Percentiles rank a stretch among this genome's conserved stretches.
Conservation (phyloP, 1,284 basidiomycete genomes). For the Agaricales sp. region DNA sequence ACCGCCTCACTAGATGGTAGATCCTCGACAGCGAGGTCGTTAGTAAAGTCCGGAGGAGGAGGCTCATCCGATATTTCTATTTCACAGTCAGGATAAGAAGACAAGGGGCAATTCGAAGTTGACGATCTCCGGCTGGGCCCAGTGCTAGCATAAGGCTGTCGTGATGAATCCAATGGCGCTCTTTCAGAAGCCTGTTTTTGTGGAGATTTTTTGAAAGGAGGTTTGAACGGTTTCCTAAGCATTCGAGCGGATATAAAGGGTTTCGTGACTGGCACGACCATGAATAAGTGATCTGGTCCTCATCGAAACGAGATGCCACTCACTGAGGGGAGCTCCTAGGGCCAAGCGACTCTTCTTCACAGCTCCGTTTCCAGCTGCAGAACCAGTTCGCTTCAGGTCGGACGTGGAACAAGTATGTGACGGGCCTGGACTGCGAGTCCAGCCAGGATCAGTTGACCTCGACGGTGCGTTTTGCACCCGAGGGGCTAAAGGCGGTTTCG, state of each 20-base stretch:
- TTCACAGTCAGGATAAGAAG: no score
- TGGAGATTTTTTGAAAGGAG: not conserved
- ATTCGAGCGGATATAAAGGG: not conserved
- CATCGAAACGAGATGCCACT: no score
- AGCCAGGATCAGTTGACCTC: not conserved
- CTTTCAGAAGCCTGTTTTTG: no score
- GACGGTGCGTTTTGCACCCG: not conserved
- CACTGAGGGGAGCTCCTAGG: not conserved
- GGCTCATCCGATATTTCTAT: no score
- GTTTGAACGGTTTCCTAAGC: not conserved
- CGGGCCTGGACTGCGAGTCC: not conserved
- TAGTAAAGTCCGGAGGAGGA: no score
- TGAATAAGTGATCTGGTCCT: no score
- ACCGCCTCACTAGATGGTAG: no score
- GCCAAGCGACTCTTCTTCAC: not conserved
- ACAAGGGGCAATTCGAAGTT: no score
- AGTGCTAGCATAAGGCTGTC: no score
- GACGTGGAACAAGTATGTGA: not conserved
- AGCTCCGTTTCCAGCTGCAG: not conserved
- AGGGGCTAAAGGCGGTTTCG: not conserved
- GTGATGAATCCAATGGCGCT: no score
- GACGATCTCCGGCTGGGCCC: no score
- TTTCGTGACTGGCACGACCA: not conserved
- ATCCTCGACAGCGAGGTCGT: no score
- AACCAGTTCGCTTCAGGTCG: not conserved